A percentile compares a stretch with the other conserved stretches of the same genome.
Evolutionary conservation across 805 yeast species (phyloP).

Genomic region (Suhomyces vadensis): DNA sequence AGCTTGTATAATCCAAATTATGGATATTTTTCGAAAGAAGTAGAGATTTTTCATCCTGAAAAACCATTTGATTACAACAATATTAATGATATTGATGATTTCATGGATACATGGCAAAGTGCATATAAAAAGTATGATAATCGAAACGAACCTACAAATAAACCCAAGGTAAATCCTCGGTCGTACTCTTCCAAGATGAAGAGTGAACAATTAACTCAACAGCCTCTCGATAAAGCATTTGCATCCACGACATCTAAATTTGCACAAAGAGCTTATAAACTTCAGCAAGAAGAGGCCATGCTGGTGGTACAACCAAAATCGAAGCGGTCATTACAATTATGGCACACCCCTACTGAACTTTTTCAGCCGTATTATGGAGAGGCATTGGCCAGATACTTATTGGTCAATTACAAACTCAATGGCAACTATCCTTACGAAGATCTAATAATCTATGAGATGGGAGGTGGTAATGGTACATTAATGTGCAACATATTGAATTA

Average conservation of each 20-base stretch:
- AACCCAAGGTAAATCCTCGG: background rate
- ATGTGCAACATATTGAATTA: conserved; percentile 74
- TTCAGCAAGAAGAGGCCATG: conserved; percentile 26
- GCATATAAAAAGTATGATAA: conserved; percentile 57
- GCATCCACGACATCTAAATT: conserved; percentile 23
- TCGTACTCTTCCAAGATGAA: background rate
- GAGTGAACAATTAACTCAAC: conserved; percentile 4
- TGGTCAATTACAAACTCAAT: conserved; percentile 68
- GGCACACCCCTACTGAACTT: conserved; percentile 90
- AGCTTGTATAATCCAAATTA: conserved; percentile 78
- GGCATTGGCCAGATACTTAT: conserved; percentile 76
- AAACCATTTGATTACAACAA: conserved; percentile 62
- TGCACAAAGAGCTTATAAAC: conserved; percentile 28
- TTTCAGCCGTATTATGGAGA: conserved; percentile 85
- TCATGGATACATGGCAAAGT: conserved; percentile 64
- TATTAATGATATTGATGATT: conserved; percentile 64
- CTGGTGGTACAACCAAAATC: conserved; percentile 16
- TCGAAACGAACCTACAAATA: background rate
- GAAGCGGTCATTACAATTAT: conserved; percentile 58
- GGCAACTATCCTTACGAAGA: conserved; percentile 66
- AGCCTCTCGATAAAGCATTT: conserved; percentile 16
- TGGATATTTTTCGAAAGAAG: conserved; percentile 80
- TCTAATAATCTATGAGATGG: conserved; percentile 79
- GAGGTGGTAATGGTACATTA: conserved; percentile 87
- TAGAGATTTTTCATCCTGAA: conserved; percentile 70